These are phyloP conservation scores for Nicotiana tabacum DNA, from an alignment of 257 asterid genomes.

Conservation along the genomic window DNA sequence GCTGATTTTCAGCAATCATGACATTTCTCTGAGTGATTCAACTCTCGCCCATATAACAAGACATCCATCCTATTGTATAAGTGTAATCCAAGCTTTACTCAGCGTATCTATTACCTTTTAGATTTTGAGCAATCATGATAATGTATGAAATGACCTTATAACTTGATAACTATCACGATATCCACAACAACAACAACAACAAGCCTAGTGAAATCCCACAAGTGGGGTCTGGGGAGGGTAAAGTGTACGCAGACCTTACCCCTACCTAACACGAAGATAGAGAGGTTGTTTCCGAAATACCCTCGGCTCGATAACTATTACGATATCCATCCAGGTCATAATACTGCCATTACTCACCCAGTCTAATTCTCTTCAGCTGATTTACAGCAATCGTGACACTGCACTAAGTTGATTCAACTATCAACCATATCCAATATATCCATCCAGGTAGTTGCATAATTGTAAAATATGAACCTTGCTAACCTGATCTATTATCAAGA, in stretches of 20 bases:
- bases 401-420: neutral
- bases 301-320: neutral
- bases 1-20: too few species aligned
- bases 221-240: too few species aligned
- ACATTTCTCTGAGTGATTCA: neutral
- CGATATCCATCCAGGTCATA: neutral
- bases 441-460: neutral
- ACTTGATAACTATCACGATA: neutral
- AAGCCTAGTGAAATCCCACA: too few species aligned
- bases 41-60: neutral
- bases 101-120: neutral
- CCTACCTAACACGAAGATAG: too few species aligned
- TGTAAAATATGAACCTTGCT: neutral
- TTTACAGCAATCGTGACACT: neutral
- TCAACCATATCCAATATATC: neutral
- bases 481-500: neutral
- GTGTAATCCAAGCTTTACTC: neutral
- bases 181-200: neutral
- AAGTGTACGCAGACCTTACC: too few species aligned
- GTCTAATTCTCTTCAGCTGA: neutral
- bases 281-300: too few species aligned
- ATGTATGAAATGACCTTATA: neutral
- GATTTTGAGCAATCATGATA: neutral
- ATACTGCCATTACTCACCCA: neutral
- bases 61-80: neutral